Percentiles rank a stretch among this genome's conserved stretches.
Evolutionary conservation across 1,139 yeast species (phyloP).

Genomic region (Pichia sp.): DNA sequence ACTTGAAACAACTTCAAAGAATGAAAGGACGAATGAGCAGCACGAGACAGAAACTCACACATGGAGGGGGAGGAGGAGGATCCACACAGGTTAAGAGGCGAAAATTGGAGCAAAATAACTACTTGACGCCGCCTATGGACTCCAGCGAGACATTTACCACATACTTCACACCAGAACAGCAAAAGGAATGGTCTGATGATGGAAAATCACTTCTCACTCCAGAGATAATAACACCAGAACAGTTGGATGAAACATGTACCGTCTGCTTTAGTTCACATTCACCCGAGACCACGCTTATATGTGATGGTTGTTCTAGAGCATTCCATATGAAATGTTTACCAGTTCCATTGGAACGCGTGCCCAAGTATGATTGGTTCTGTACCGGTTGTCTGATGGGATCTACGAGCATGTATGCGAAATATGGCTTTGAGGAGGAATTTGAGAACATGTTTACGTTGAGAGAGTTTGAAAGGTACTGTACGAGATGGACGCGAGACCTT

Average conservation of each 20-base stretch:
- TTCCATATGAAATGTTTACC: slow-evolving; percentile 61
- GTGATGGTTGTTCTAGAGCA: slow-evolving; percentile 68
- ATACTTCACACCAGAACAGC: no score
- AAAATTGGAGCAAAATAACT: no score
- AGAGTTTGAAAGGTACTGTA: slow-evolving; percentile 56
- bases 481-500: slow-evolving; percentile 36
- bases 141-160: no score
- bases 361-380: slow-evolving; percentile 69
- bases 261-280: slow-evolving; percentile 46
- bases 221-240: slow-evolving; percentile 7
- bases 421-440: slow-evolving; percentile 74
- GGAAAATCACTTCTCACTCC: slow-evolving; percentile 5
- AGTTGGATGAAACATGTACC: slow-evolving; percentile 32
- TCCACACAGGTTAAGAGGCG: no score
- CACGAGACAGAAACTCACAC: neutral
- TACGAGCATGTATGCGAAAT: slow-evolving; percentile 75
- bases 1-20: slow-evolving; percentile 5
- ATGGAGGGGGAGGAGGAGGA: no score
- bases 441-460: slow-evolving; percentile 43
- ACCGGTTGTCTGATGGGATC: slow-evolving; percentile 77
- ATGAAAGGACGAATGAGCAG: slow-evolving; percentile 8
- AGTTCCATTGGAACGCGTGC: slow-evolving; percentile 44
- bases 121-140: no score
- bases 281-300: slow-evolving; percentile 47
- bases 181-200: no score